Evolutionary conservation across 2,329 filamentous ascomycete genomes (phyloP), one percentile per base, ranked within the genome.

Genomic region (Huntiella abstrusa): DNA sequence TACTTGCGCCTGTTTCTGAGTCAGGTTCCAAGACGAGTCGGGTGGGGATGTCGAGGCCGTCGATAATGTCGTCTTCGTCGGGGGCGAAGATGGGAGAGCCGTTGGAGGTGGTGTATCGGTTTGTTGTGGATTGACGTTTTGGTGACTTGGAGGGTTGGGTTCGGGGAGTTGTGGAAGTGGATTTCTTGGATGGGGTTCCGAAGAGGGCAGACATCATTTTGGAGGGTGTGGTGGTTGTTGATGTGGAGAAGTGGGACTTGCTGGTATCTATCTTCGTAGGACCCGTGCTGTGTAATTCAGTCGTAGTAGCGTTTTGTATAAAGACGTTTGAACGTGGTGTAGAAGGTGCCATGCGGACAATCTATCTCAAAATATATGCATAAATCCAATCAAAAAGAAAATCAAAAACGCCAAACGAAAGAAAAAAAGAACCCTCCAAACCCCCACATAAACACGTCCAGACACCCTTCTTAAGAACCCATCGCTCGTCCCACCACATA

Each of bases 151-250:
- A 3, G 33, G 50, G 7, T 28, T 10, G 22, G 22, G 4, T 10
- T 28, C 8, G 6, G 7, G 22, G 22, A 7, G 2, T 28, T 10
- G 22, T 28, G 6, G 22, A 5, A 1, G 22, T 28, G 17, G 17
- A 19, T 28, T 28, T 28, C 22, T 28, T 7, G 3, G 45, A 39
- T 7, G 50, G 7, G 35, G 33, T 38, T 8, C 40, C 37, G n/a
- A 47, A 42, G 19, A 49, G 33, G 36, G 42, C 43, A 22, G 50
- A 47, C 41, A 49, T 51, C 22, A 49, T 48, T 12, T 22, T 49
- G 47, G 39, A 11, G 8, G 37, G 7, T 22, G 44, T 22, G 41
- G 32, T 32, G 36, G 46, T 19, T 10, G 41, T 33, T 22, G 10
- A 39, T 40, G 22, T 34, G n/a, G n/a, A 17, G 35, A 37, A 38